phyloP scores from a whole-genome alignment of 192 early-diverging fungal species.

The Gigaspora rosea region DNA sequence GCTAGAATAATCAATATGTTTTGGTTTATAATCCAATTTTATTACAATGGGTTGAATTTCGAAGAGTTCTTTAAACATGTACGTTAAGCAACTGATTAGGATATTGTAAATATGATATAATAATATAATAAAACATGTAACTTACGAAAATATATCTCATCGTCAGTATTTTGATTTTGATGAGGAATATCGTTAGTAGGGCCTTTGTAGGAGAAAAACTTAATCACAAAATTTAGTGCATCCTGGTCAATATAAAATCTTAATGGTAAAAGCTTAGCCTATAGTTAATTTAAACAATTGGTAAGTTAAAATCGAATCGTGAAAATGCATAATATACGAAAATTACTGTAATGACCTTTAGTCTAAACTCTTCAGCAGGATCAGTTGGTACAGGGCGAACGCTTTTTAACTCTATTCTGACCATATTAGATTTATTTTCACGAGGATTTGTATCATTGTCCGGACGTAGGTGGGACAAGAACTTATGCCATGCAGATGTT shows the following conservation, averaged over 20 bases:
- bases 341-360: conserved; percentile 47
- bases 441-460: conserved; percentile 57
- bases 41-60: conserved; percentile 75
- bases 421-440: conserved; percentile 66
- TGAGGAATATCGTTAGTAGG: background rate
- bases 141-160: conserved; percentile 57
- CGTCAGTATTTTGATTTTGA: background rate
- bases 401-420: conserved; percentile 47
- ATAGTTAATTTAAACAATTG: conserved; percentile 33
- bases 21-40: conserved; percentile 98
- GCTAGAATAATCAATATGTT: conserved; percentile 76
- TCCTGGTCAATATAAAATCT: conserved; percentile 94
- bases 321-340: background rate
- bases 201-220: conserved; percentile 61
- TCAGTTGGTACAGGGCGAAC: conserved; percentile 55
- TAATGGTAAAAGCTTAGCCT: conserved; percentile 75
- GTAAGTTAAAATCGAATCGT: background rate
- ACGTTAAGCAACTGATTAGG: background rate
- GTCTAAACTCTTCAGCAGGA: conserved; percentile 57
- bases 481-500: conserved; percentile 77
- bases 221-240: conserved; percentile 78
- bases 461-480: conserved; percentile 66
- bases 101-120: background rate
- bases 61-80: conserved; percentile 50
- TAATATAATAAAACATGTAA: background rate